phyloP scores from a whole-genome alignment of 352 stramenopile genomes.

The Phytophthora sojae region DNA sequence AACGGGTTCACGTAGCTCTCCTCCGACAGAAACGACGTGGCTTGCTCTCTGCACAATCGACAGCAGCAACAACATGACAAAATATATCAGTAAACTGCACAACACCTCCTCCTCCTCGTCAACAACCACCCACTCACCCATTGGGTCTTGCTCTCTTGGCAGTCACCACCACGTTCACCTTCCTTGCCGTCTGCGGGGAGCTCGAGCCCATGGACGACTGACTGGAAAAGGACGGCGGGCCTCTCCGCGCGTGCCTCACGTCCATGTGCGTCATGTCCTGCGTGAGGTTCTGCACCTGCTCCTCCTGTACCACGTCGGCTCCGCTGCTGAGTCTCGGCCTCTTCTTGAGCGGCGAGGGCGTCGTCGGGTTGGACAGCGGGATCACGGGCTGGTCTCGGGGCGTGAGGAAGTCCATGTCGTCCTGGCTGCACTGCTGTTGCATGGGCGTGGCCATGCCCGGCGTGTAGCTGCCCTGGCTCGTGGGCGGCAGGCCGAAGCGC shows the following conservation, averaged over 20 bases:
- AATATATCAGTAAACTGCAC: slow-evolving; percentile 15
- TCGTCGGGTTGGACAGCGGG: slow-evolving; percentile 82
- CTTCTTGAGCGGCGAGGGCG: slow-evolving; percentile 86
- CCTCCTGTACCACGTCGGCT: slow-evolving; percentile 55
- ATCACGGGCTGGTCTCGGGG: slow-evolving; percentile 85
- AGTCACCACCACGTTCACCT: slow-evolving; percentile 34
- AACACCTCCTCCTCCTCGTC: not conserved
- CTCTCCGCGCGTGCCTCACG: slow-evolving; percentile 43
- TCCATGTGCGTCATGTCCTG: slow-evolving; percentile 85
- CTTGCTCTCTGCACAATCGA: slow-evolving; percentile 29
- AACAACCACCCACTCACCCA: slow-evolving; percentile 30
- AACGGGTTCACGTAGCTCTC: slow-evolving; percentile 81
- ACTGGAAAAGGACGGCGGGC: slow-evolving; percentile 58
- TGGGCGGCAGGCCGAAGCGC: slow-evolving; percentile 37
- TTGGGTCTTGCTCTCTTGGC: slow-evolving; percentile 38
- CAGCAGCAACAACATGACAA: slow-evolving; percentile 25
- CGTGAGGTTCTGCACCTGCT: slow-evolving; percentile 75
- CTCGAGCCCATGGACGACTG: slow-evolving; percentile 52
- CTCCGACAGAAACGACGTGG: slow-evolving; percentile 30
- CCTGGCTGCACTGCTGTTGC: slow-evolving; percentile 85
- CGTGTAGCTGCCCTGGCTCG: slow-evolving; percentile 47
- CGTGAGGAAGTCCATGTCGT: slow-evolving; percentile 88
- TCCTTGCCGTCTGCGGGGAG: slow-evolving; percentile 40
- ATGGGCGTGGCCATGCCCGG: slow-evolving; percentile 43
- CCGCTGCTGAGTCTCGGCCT: slow-evolving; percentile 51